Evolutionary conservation across 1,139 yeast species (phyloP), one percentile per base, ranked within the genome.

Genomic region (Yamadazyma conglobata): DNA sequence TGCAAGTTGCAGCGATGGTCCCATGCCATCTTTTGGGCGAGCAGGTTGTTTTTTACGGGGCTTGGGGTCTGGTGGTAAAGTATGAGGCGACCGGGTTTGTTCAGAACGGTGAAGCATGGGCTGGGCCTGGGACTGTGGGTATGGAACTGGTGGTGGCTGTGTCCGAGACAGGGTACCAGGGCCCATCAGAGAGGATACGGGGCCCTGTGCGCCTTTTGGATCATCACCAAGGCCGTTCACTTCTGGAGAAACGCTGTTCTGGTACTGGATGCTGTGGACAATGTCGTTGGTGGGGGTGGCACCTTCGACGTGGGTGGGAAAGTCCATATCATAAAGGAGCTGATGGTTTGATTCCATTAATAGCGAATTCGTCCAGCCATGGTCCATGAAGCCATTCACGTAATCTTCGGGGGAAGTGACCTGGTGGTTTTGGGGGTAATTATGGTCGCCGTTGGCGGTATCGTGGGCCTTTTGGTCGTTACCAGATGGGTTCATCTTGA

Each of bases 351-450:
- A 48, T 26, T 62, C 71, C 53, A 67, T 58, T 18, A 66, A 42
- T 24, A 67, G 42, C 27, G 59, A 54, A 22, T 61, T 50, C 2
- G 70, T 59, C 65, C 75, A 71, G 27, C 59, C 56, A 3, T 70
- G 58, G 34, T 73, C 75, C n/a, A 71, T 58, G 25, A 70, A 69
- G 21, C 21, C 21, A 12, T 21, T 19, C 19, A 13, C 22, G 13
- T 18, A 25, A 16, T 25, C 27, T 7, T 18, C 22, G 13, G 15
- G 8, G 18, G 16, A 10, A 12, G n/a, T 18, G 15, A 11, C 19
- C 16, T 15, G 27, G 16, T 25, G 21, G 12, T 17, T 25, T 22
- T 13, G 15, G 27, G 11, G n/a, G 19, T 18, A 7, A 7, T 20
- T 20, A 5, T 7, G 19, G 19, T 6, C 19, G 19, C n/a, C n/a